A percentile compares a stretch with the other conserved stretches of the same genome.
Conservation (phyloP, 495 filamentous ascomycete species). For the Podospora conica region DNA sequence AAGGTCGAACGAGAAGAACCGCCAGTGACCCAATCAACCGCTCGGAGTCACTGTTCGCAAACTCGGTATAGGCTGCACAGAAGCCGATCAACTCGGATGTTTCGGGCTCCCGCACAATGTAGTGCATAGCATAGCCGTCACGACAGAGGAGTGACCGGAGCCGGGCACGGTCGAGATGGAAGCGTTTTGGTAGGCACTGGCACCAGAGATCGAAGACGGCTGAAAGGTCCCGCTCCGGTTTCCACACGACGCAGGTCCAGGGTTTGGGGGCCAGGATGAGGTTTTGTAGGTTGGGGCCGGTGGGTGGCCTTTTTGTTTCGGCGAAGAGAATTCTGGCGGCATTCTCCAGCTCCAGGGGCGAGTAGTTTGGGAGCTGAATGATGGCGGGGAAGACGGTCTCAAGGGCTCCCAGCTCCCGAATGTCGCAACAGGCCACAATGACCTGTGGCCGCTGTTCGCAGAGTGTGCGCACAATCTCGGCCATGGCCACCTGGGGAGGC, state of each 20-base stretch:
- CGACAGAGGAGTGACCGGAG: conserved; percentile 51
- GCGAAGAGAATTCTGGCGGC: conserved; percentile 52
- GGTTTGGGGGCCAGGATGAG: conserved; percentile 34
- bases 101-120: conserved; percentile 50
- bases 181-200: conserved; percentile 40
- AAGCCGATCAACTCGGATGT: conserved; percentile 49
- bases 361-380: conserved; percentile 42
- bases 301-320: conserved; percentile 13
- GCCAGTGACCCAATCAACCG: conserved; percentile 54
- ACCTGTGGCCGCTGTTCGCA: conserved; percentile 46
- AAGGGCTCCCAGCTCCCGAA: conserved; percentile 30
- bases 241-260: conserved; percentile 46
- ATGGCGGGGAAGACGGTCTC: conserved; percentile 42
- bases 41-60: conserved; percentile 45
- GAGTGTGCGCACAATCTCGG: conserved; percentile 36
- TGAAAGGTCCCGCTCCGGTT: conserved; percentile 33
- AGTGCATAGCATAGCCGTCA: conserved; percentile 57
- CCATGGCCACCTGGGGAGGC: conserved; percentile 37
- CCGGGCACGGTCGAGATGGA: conserved; percentile 37
- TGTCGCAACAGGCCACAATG: conserved; percentile 42
- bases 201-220: conserved; percentile 47
- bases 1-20: conserved; percentile 49
- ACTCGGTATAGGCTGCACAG: conserved; percentile 55
- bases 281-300: conserved; percentile 28
- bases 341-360: conserved; percentile 45